Conservation (phyloP, 1,139 yeast genomes). For the Zygosaccharomyces pseudobailii region DNA sequence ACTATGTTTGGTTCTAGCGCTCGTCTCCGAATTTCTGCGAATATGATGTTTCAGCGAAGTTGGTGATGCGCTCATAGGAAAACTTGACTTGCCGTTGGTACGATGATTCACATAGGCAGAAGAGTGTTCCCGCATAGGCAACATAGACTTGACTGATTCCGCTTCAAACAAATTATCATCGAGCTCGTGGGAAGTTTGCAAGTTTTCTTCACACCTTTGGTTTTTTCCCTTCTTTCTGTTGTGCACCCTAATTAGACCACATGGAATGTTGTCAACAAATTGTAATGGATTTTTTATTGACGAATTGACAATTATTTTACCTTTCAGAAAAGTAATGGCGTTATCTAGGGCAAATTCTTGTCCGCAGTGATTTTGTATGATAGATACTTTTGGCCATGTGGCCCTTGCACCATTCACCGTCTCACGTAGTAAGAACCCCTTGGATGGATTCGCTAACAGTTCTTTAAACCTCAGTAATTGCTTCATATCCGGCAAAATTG, state of each 20-base stretch:
- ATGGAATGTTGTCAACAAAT: slow-evolving; percentile 18
- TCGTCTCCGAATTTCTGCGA: slow-evolving; percentile 14
- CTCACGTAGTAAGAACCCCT: slow-evolving; percentile 65
- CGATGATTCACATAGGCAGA: slow-evolving; percentile 3
- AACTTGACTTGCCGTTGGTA: slow-evolving; percentile 4
- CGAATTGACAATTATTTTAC: slow-evolving; percentile 50
- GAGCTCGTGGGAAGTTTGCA: slow-evolving; percentile 14
- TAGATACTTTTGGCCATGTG: slow-evolving; percentile 85
- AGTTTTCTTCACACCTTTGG: slow-evolving; percentile 6
- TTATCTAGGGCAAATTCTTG: slow-evolving; percentile 83
- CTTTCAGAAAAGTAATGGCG: slow-evolving; percentile 63
- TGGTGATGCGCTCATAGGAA: slow-evolving; percentile 9
- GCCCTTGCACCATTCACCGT: slow-evolving; percentile 82
- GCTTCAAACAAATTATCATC: slow-evolving; percentile 27
- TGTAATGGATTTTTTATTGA: slow-evolving; percentile 30
- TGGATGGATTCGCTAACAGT: slow-evolving; percentile 73
- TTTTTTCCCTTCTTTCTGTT: slow-evolving; percentile 2
- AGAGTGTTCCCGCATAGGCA: slow-evolving; percentile 17
- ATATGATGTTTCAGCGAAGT: slow-evolving; percentile 8
- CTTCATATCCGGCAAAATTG: slow-evolving; percentile 74
- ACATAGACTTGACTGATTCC: slow-evolving; percentile 23
- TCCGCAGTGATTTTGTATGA: slow-evolving; percentile 82
- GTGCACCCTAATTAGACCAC: slow-evolving; percentile 17
- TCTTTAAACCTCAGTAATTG: slow-evolving; percentile 53
- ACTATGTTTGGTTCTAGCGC: slow-evolving; percentile 9